Conservation (phyloP, 2,329 filamentous ascomycete species). For the Cordyceps cateniannulata region DNA sequence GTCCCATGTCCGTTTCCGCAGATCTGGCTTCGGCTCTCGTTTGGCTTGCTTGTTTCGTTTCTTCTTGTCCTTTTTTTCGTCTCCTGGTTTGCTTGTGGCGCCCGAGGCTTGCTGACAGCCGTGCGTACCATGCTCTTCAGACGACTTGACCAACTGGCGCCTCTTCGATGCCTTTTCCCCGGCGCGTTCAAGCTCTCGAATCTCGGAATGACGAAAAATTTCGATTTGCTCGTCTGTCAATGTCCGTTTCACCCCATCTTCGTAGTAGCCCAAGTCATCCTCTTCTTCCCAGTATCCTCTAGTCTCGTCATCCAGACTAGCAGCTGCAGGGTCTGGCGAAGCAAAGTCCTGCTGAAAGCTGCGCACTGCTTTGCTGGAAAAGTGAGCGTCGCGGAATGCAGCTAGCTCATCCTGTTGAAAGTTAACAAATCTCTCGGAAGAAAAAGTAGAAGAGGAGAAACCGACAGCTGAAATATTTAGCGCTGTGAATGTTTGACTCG, state of each 20-base stretch:
- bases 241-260: constrained; percentile 80
- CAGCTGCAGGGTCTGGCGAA: constrained; percentile 21
- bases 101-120: background rate
- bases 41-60: constrained; percentile 34
- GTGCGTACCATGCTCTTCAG: constrained; percentile 13
- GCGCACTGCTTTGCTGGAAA: constrained; percentile 40
- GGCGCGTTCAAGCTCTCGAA: constrained; percentile 61
- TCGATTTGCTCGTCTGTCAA: constrained; percentile 86
- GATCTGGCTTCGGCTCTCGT: constrained; percentile 49
- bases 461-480: constrained; percentile 8
- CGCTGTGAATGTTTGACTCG: background rate
- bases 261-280: constrained; percentile 74
- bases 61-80: constrained; percentile 25
- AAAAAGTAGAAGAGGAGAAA: background rate
- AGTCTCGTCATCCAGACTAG: constrained; percentile 23
- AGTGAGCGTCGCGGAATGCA: constrained; percentile 55
- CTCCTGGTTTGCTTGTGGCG: constrained; percentile 7
- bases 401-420: constrained; percentile 48
- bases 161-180: constrained; percentile 26
- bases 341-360: constrained; percentile 42
- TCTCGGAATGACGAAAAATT: constrained; percentile 85
- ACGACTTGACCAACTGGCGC: background rate
- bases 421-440: constrained; percentile 15
- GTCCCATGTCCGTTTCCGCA: constrained; percentile 63
- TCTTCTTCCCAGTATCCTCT: constrained; percentile 36